phyloP scores from a whole-genome alignment of 768 basidiomycete genomes.

The Suillus subluteus region DNA sequence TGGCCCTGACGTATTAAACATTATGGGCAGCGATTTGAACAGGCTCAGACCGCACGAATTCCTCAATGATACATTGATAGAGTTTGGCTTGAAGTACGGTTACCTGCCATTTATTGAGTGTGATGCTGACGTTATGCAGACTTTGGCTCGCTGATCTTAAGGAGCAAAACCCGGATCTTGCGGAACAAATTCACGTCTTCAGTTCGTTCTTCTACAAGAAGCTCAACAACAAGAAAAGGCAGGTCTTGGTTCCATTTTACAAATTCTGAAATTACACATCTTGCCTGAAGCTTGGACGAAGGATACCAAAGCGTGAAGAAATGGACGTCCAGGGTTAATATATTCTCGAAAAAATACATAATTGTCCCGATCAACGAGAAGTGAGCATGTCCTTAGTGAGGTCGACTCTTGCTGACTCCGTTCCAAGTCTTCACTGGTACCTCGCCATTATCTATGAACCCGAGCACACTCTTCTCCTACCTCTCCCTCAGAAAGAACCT shows the following conservation, averaged over 20 bases:
- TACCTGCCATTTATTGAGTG: not conserved
- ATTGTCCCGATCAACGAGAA: slow-evolving; percentile 97
- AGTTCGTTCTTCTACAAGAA: slow-evolving; percentile 99
- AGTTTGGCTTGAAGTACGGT: slow-evolving; percentile 90
- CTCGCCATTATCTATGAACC: slow-evolving; percentile 92
- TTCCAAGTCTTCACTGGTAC: slow-evolving; percentile 90
- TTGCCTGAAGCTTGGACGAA: slow-evolving; percentile 47
- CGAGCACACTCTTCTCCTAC: slow-evolving; percentile 55
- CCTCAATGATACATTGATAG: slow-evolving; percentile 95
- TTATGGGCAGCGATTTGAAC: slow-evolving; percentile 77
- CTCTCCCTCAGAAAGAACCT: slow-evolving; percentile 38
- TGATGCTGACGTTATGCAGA: slow-evolving; percentile 41
- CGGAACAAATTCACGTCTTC: slow-evolving; percentile 84
- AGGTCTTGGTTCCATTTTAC: slow-evolving; percentile 21
- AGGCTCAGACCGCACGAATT: slow-evolving; percentile 82
- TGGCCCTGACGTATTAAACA: slow-evolving; percentile 73
- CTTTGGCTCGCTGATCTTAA: slow-evolving; percentile 69
- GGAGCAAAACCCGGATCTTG: slow-evolving; percentile 57
- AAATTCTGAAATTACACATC: not conserved
- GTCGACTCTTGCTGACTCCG: slow-evolving; percentile 12
- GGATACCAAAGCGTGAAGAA: slow-evolving; percentile 87
- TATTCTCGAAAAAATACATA: slow-evolving; percentile 91
- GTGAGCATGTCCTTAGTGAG: slow-evolving; percentile 47
- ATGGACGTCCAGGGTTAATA: slow-evolving; percentile 89
- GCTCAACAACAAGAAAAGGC: slow-evolving; percentile 69